Conservation (phyloP, 2,329 filamentous ascomycete genomes). For the Teratosphaeria viscida region DNA sequence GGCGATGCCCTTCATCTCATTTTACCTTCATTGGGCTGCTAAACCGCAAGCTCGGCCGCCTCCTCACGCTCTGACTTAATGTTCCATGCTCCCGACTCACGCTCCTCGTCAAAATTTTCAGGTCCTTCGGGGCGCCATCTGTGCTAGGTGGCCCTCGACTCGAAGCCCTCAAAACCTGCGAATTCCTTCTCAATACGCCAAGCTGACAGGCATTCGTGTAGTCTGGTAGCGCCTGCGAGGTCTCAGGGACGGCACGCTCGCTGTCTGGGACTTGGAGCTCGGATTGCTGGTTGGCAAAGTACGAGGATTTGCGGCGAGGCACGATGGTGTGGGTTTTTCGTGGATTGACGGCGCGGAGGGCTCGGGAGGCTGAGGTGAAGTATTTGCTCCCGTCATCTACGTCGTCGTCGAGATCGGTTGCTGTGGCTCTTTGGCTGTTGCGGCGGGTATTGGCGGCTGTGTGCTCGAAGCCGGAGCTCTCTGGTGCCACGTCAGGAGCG, state of each 20-base stretch:
- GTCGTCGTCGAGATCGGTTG: neutral
- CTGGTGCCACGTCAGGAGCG: conserved; percentile 3
- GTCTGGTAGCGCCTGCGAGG: conserved; percentile 10
- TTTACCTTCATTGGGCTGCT: conserved; percentile 8
- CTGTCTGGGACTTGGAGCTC: conserved; percentile 14
- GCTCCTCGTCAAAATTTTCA: conserved; percentile 15
- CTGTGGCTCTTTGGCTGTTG: conserved; percentile 12
- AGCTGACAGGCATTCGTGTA: conserved; percentile 9
- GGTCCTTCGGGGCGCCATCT: conserved; percentile 9
- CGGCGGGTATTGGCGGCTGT: conserved; percentile 19
- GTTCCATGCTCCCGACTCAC: conserved; percentile 19
- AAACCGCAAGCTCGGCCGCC: conserved; percentile 16
- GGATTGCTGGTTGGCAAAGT: conserved; percentile 3
- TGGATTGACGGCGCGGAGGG: conserved; percentile 5
- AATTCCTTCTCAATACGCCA: conserved; percentile 6
- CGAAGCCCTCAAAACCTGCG: conserved; percentile 7
- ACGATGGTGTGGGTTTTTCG: conserved; percentile 4
- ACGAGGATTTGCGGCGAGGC: conserved; percentile 4
- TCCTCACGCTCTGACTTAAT: conserved; percentile 16
- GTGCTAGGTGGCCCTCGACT: conserved; percentile 4
- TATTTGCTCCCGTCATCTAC: conserved; percentile 14
- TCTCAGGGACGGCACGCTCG: conserved; percentile 13
- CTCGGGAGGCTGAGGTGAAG: conserved; percentile 12
- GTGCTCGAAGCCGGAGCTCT: conserved; percentile 6
- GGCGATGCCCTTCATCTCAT: neutral